Evolutionary conservation across 1,139 yeast species (phyloP).

Genomic region (Meyerozyma sp.): DNA sequence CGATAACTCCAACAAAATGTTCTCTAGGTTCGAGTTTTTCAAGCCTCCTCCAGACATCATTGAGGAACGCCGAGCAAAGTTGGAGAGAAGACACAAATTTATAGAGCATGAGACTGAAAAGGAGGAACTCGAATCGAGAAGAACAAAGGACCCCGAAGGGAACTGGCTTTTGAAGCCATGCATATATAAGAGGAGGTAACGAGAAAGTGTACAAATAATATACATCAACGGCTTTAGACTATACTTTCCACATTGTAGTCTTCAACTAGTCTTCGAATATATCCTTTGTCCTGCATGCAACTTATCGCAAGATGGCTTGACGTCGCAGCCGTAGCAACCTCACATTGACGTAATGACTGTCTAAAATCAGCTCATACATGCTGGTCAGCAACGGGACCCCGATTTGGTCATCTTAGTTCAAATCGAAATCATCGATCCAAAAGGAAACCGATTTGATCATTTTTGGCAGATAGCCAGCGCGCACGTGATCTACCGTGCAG

Average conservation of each 20-base stretch:
- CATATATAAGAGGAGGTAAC: conserved; percentile 81
- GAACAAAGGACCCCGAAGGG: conserved; percentile 66
- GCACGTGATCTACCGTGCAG: not conserved
- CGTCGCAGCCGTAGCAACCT: not conserved
- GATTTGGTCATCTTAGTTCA: not conserved
- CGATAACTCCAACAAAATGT: conserved; percentile 88
- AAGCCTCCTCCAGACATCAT: conserved; percentile 73
- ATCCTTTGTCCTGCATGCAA: not conserved
- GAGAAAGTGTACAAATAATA: too few relatives aligned
- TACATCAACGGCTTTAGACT: too few relatives aligned
- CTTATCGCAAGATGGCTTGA: not conserved
- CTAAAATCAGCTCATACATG: not conserved
- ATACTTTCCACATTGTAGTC: too few relatives aligned
- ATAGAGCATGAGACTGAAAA: conserved; percentile 63
- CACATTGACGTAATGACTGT: not conserved
- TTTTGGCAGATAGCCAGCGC: not conserved
- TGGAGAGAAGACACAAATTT: conserved; percentile 63
- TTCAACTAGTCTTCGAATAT: too few relatives aligned
- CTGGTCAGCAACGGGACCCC: not conserved
- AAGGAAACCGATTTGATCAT: not conserved
- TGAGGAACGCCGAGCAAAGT: conserved; percentile 58
- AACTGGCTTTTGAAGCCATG: conserved; percentile 93
- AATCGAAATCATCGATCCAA: not conserved
- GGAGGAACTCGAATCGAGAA: conserved; percentile 50
- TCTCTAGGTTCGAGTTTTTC: conserved; percentile 88